Evolutionary conservation across 2,329 filamentous ascomycete genomes (phyloP).

Genomic region (Helotiales sp.): DNA sequence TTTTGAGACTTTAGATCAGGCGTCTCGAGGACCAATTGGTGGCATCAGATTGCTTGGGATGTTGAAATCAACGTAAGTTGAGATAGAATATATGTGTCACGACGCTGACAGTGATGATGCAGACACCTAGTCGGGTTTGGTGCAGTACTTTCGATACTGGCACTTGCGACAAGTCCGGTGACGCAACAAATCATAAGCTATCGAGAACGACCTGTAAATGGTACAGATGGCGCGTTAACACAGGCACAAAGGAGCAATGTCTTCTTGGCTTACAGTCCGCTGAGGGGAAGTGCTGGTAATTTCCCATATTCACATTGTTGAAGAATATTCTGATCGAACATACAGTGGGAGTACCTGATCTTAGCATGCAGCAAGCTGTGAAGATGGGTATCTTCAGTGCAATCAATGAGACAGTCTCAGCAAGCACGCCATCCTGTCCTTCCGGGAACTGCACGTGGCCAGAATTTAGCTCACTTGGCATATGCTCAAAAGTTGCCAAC

Average conservation of each 20-base stretch:
- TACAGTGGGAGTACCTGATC: neutral
- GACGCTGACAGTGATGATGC: neutral
- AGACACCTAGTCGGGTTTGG: slow-evolving; percentile 29
- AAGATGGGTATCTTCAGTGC: slow-evolving; percentile 8
- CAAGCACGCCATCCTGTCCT: slow-evolving; percentile 23
- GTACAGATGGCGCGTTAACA: neutral
- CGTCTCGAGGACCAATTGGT: slow-evolving; percentile 36
- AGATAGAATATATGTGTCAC: neutral
- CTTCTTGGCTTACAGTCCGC: neutral
- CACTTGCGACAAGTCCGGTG: slow-evolving; percentile 34
- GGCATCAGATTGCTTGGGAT: slow-evolving; percentile 31
- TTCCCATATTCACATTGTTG: neutral
- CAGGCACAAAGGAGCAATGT: neutral
- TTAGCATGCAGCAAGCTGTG: slow-evolving; percentile 4
- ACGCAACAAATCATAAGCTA: slow-evolving; percentile 34
- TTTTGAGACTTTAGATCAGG: slow-evolving; percentile 36
- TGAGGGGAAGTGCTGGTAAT: neutral
- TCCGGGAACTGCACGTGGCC: slow-evolving; percentile 37
- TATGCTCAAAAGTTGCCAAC: slow-evolving; percentile 25
- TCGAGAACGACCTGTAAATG: slow-evolving; percentile 20
- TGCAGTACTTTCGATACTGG: slow-evolving; percentile 31
- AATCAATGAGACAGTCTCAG: neutral
- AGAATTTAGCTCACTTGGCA: slow-evolving; percentile 34
- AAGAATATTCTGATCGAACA: neutral
- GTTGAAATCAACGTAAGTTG: slow-evolving; percentile 1